Base-by-base conservation (phyloP, 805 yeast species). In the Isabelozyma rhagii region DNA sequence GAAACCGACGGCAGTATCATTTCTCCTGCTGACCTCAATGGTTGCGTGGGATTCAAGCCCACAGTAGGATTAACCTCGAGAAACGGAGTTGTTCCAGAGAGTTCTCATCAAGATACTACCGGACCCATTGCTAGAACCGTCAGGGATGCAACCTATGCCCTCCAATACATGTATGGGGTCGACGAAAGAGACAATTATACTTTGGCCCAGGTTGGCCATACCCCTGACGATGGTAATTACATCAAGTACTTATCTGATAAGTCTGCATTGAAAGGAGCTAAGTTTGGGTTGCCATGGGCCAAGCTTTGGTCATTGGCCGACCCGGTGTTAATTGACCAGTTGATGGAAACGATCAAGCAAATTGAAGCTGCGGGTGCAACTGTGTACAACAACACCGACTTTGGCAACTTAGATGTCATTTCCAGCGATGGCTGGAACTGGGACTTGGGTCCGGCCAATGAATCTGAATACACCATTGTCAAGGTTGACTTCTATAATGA, bases 1-100 rank as follows among this genome's bases (percentile, higher is more conserved):
- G 67, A 62, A 48, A 62, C 67, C 5, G 66, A 62, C 49, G 66
- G 67, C 10, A 56, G 62, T 44, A 60, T 62, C 39, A 58, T 62
- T 41, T 62, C 58, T 48, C 66, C 66, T 7, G 55, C 64, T 14
- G 61, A 51, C 52, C 51, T 60, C 44, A 60, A 62, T 46, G 66
- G 62, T 43, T 44, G 59, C 40, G 64, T 62, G 42, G 65, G 66
- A 10, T 51, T 61, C 40, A 62, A 61, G 38, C 66, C 66, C 18
- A 62, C 66, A 5, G 64, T 62, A 21, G 67, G 67, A 15, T 48
- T 62, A 21, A 62, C 66, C 34, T 61, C 65, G 4, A 55, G 66
- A 49, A 55, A 55, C 41, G 63, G 63, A 21, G 59, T 61, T 21
- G 55, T 62, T 47, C 67, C 67, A 25, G 66, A 62, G 51, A 60